Evolutionary conservation across 495 filamentous ascomycete genomes (phyloP), one percentile per base, ranked within the genome.

Genomic region (Trichoderma parareesei): DNA sequence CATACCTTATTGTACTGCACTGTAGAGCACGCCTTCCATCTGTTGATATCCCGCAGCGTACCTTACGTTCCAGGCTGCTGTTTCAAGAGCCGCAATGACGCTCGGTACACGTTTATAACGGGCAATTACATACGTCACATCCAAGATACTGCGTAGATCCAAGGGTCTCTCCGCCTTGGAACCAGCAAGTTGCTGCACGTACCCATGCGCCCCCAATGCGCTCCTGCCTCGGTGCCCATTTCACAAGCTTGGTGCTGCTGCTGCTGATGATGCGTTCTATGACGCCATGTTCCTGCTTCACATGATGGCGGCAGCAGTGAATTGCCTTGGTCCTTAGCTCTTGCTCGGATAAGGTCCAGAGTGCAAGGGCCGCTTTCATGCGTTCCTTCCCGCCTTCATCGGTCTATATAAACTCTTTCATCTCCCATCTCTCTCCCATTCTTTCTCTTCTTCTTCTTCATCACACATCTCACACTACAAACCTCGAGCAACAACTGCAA

Each of bases 261-360:
- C 8, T 3, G 11, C 6, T 5, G 14, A 57, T 18, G 2, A 57
- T n/a, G 53, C 13, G 18, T 57, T 57, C 53, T 20, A 57, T 57
- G 53, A 57, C 53, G 53, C 53, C 53, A 57, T 57, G 53, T 57
- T 57, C 53, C 53, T 57, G 53, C 53, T 57, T 57, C 53, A 57
- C 53, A 57, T 57, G 53, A 57, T 57, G 20, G 53, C 2, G 16
- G 27, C 27, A 57, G 18, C 8, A 33, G 53, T 57, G 27, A 57
- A 57, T 27, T 57, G 33, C 27, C 53, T 35, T 57, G 53, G 20
- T 10, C 20, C 1, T 55, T 4, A 49, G 27, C 53, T 57, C 35
- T 57, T 57, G 27, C 53, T 57, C 4, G 53, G 53, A 48, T 9
- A 14, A 1, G 16, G 13, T 48, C 44, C 6, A 57, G 18, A 13